Percentiles rank a stretch among this genome's conserved stretches.
Evolutionary conservation across 441 rosid species (phyloP).

Genomic region (Adansonia rubrostipa): DNA sequence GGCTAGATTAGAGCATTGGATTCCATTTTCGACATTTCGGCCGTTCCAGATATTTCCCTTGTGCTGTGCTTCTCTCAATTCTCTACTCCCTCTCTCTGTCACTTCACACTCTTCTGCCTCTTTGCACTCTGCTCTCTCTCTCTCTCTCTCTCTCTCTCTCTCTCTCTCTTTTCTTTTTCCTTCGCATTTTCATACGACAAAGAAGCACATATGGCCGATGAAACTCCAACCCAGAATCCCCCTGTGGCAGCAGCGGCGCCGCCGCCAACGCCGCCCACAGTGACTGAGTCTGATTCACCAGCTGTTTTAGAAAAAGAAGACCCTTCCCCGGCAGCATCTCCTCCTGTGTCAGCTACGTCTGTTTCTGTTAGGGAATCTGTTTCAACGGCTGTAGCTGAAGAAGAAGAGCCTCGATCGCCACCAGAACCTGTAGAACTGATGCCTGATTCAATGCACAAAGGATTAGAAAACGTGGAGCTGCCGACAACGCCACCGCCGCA

Average conservation of each 20-base stretch:
- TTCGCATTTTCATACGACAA: not conserved
- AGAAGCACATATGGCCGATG: slow-evolving; percentile 26
- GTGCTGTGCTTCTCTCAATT: not conserved
- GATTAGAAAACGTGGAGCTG: not conserved
- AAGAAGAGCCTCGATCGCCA: slow-evolving; percentile 14
- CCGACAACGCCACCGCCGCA: slow-evolving; percentile 3
- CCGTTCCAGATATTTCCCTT: not conserved
- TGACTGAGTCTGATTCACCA: slow-evolving; percentile 15
- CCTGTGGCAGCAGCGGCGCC: slow-evolving; percentile 21
- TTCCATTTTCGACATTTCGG: not conserved
- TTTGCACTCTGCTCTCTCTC: too few species aligned
- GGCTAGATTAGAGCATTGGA: not conserved
- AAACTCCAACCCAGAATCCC: slow-evolving; percentile 16
- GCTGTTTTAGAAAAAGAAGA: slow-evolving; percentile 17
- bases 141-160: too few species aligned
- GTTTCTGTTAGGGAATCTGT: slow-evolving; percentile 28
- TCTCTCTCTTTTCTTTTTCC: too few species aligned
- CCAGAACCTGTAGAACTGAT: slow-evolving; percentile 7
- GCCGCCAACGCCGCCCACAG: not conserved
- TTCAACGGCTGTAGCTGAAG: slow-evolving; percentile 19
- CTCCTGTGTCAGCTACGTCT: not conserved
- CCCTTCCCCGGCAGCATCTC: not conserved
- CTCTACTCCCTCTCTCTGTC: too few species aligned
- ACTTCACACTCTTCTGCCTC: not conserved
- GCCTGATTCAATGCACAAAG: slow-evolving; percentile 3